Evolutionary conservation across 176 grass and related monocot genomes (phyloP).

Genomic region (Oryza rufipogon): DNA sequence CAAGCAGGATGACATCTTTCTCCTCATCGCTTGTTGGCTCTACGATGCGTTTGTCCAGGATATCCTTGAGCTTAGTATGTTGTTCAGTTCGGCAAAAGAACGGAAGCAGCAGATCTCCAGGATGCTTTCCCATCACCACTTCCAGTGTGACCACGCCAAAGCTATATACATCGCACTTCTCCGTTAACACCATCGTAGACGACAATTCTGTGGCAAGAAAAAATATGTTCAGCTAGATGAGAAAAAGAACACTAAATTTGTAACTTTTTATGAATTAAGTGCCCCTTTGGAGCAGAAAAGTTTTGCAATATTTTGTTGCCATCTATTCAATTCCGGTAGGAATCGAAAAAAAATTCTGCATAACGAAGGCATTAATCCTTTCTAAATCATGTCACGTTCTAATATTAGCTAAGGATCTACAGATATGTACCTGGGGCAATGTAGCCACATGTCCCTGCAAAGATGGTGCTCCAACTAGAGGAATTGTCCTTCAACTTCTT

Average conservation of each 20-base stretch:
- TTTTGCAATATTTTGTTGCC: no score
- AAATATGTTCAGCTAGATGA: background rate
- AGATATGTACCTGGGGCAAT: no score
- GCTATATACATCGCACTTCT: constrained; percentile 36
- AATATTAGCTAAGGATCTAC: no score
- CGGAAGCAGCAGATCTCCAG: constrained; percentile 17
- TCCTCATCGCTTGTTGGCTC: background rate
- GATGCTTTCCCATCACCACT: constrained; percentile 39
- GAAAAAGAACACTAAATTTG: background rate
- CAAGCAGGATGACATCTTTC: constrained; percentile 15
- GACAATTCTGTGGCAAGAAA: background rate
- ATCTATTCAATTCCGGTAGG: no score
- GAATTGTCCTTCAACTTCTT: no score
- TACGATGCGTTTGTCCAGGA: background rate
- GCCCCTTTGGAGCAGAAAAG: no score
- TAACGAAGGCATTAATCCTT: no score
- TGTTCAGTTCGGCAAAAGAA: constrained; percentile 43
- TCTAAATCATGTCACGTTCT: no score
- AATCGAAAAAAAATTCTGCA: no score
- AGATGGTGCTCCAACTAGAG: no score
- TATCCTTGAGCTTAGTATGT: background rate
- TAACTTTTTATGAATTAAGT: no score
- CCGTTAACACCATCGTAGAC: background rate
- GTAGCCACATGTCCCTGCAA: no score
- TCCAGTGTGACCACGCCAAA: constrained; percentile 30